These are phyloP conservation scores for Papiliotrema flavescens DNA, from an alignment of 1,284 basidiomycete genomes.

Conservation along the genomic window DNA sequence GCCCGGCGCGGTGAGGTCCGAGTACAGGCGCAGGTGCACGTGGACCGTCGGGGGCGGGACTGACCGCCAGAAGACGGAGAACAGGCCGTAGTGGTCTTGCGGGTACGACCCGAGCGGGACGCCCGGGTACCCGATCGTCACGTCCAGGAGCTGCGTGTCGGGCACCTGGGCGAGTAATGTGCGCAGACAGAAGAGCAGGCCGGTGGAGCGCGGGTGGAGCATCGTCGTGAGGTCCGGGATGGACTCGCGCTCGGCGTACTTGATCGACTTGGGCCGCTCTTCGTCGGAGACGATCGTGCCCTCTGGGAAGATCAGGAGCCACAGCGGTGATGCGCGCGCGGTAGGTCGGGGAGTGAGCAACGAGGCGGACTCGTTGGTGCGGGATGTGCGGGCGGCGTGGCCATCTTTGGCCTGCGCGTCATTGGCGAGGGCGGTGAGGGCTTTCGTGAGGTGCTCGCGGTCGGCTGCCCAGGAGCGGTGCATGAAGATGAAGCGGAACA, in stretches of 20 bases:
- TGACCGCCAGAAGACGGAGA: constrained; percentile 79
- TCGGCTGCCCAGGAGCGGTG: constrained; percentile 83
- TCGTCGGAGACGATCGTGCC: constrained; percentile 81
- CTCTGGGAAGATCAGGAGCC: constrained; percentile 86
- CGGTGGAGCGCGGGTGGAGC: constrained; percentile 85
- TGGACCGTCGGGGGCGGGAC: constrained; percentile 81
- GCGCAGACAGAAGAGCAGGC: constrained; percentile 77
- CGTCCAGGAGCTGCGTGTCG: constrained; percentile 74
- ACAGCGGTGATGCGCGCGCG: constrained; percentile 57
- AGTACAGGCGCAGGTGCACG: constrained; percentile 74
- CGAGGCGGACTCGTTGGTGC: constrained; percentile 1
- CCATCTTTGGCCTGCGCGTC: constrained; percentile 51
- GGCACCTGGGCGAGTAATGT: constrained; percentile 74
- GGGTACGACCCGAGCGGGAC: constrained; percentile 50
- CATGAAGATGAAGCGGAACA: constrained; percentile 86
- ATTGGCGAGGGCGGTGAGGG: constrained; percentile 46
- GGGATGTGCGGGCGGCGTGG: constrained; percentile 51
- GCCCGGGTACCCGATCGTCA: constrained; percentile 88
- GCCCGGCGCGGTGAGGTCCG: constrained; percentile 51
- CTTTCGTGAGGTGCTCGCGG: constrained; percentile 56
- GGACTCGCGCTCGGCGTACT: constrained; percentile 54
- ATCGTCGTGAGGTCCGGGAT: constrained; percentile 67
- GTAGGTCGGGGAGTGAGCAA: constrained; percentile 34
- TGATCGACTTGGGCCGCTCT: constrained; percentile 76
- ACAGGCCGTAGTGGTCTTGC: constrained; percentile 59